Percentiles rank a stretch among this genome's conserved stretches.
These are phyloP conservation scores for Phialemoniopsis sp. DNA, from an alignment of 2,329 filamentous ascomycete genomes.

Conservation along the genomic window DNA sequence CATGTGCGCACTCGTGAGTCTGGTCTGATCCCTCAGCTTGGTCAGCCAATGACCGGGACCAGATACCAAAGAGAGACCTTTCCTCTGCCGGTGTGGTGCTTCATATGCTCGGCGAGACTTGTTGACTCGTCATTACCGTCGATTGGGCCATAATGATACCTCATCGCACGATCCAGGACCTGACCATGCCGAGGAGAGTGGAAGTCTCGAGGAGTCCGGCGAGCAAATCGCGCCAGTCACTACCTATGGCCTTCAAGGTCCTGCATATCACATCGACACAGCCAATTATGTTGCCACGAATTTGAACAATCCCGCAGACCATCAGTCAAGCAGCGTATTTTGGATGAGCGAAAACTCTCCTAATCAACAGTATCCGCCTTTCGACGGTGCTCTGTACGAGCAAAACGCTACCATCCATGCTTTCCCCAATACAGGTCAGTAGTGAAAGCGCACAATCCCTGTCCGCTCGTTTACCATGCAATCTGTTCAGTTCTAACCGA, in stretches of 20 bases:
- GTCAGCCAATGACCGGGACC: neutral
- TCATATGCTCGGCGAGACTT: conserved; percentile 39
- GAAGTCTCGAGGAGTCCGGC: too few relatives aligned
- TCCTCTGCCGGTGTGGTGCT: conserved; percentile 36
- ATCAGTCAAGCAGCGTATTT: too few relatives aligned
- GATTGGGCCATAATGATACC: neutral
- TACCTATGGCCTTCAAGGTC: conserved; percentile 3
- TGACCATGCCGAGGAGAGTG: conserved; percentile 1
- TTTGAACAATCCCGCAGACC: conserved; percentile 32
- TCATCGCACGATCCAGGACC: neutral
- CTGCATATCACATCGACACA: conserved; percentile 12
- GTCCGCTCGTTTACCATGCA: too few relatives aligned
- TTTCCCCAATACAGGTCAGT: too few relatives aligned
- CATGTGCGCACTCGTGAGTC: conserved; percentile 40
- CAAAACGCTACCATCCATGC: too few relatives aligned
- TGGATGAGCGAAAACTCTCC: too few relatives aligned
- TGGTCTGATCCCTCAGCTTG: neutral
- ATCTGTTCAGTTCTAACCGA: too few relatives aligned
- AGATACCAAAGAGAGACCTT: conserved; percentile 46
- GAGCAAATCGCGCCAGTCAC: neutral
- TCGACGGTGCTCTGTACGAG: too few relatives aligned
- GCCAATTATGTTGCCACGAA: conserved; percentile 28
- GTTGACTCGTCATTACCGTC: conserved; percentile 36
- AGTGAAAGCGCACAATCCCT: too few relatives aligned
- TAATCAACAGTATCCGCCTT: too few relatives aligned